phyloP scores from a whole-genome alignment of 176 grass and related monocot genomes.

The Oropetium thomaeum region DNA sequence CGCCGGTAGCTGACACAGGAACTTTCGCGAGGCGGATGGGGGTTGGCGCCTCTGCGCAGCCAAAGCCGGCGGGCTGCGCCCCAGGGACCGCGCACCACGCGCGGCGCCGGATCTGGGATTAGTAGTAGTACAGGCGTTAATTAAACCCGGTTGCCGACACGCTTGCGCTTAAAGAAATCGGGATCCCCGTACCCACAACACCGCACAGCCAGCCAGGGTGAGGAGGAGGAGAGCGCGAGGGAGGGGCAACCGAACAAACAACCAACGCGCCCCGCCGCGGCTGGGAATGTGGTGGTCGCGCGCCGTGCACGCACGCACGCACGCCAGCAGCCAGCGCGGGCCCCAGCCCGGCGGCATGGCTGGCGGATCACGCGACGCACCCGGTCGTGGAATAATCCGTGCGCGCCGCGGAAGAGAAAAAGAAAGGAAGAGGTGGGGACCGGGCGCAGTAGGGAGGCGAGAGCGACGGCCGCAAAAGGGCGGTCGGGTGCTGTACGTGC shows the following conservation, averaged over 20 bases:
- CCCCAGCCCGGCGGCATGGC: neutral
- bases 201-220: neutral
- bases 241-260: neutral
- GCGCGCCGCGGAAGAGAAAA: neutral
- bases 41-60: neutral
- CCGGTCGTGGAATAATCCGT: conserved; percentile 38
- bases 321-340: conserved; percentile 16
- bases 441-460: neutral
- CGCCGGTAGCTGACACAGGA: conserved; percentile 6
- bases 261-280: too few species aligned
- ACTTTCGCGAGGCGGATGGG: neutral
- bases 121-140: neutral
- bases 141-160: conserved; percentile 5
- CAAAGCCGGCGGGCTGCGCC: neutral
- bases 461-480: neutral
- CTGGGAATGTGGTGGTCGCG: too few species aligned
- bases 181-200: neutral
- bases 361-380: conserved; percentile 37
- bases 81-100: neutral
- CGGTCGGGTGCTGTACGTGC: neutral
- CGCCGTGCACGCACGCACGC: conserved; percentile 26
- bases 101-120: conserved; percentile 18
- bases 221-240: neutral
- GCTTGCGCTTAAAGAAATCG: conserved; percentile 35
- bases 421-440: neutral